phyloP scores from a whole-genome alignment of 441 rosid species.

The Biscutella laevigata region DNA sequence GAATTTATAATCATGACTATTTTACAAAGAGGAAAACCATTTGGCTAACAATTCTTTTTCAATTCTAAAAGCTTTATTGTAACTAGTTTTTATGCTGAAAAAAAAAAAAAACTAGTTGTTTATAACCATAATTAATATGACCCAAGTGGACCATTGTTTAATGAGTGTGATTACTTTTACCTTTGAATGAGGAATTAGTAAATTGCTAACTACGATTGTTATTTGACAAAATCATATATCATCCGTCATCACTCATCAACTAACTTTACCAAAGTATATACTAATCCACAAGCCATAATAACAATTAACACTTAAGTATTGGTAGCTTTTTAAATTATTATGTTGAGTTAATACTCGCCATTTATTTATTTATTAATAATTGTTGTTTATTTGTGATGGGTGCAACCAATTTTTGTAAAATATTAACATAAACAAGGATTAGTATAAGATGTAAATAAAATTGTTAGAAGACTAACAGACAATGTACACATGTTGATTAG shows the following conservation, averaged over 20 bases:
- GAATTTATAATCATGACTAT: neutral
- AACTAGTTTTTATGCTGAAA: constrained; percentile 6
- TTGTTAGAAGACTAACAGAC: constrained; percentile 21
- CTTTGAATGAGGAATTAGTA: too few species aligned
- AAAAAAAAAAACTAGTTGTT: constrained; percentile 9
- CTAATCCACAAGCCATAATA: too few species aligned
- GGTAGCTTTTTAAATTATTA: too few species aligned
- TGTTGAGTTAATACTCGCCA: too few species aligned
- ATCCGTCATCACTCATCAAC: constrained; percentile 15
- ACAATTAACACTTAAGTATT: constrained; percentile 12
- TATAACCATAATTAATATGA: too few species aligned
- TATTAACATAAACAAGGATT: neutral
- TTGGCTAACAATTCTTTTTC: neutral
- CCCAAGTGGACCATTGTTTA: constrained; percentile 15
- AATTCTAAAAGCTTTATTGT: too few species aligned
- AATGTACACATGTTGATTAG: constrained; percentile 9
- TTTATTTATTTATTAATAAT: too few species aligned
- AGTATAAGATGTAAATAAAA: neutral
- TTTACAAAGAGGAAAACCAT: neutral
- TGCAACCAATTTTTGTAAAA: neutral
- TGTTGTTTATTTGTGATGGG: neutral
- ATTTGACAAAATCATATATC: neutral
- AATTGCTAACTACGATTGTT: constrained; percentile 12
- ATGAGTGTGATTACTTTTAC: neutral
- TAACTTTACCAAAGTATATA: neutral